Percentiles rank a stretch among this genome's conserved stretches.
Evolutionary conservation across 129 eudicot species (phyloP).

Genomic region (Chrysanthemum seticuspe): DNA sequence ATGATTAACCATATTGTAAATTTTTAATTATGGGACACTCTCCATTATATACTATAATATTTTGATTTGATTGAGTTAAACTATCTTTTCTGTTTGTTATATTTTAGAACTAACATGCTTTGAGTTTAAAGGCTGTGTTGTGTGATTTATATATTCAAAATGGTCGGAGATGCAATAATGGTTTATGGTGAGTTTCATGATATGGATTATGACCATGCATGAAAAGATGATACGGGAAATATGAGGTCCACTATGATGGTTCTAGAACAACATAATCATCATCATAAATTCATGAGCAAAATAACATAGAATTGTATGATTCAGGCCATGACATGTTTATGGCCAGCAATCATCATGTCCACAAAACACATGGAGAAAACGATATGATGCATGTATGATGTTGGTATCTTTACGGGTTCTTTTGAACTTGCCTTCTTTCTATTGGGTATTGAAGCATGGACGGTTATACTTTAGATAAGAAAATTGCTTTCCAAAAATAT

Average conservation of each 20-base stretch:
- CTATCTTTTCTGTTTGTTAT: neutral
- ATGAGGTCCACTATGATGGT: constrained; percentile 36
- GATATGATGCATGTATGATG: constrained; percentile 33
- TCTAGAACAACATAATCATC: constrained; percentile 30
- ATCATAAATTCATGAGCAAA: constrained; percentile 12
- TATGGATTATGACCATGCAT: constrained; percentile 33
- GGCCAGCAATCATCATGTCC: constrained; percentile 40
- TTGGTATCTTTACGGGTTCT: constrained; percentile 26
- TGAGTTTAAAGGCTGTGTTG: neutral
- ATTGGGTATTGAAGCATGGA: constrained; percentile 28
- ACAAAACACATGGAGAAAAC: constrained; percentile 44
- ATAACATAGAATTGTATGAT: constrained; percentile 10
- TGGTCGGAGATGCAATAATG: constrained; percentile 21
- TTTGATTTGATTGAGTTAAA: constrained; percentile 26
- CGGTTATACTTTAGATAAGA: constrained; percentile 26
- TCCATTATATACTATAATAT: constrained; percentile 30
- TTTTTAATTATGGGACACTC: constrained; percentile 36
- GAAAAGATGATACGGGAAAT: constrained; percentile 17
- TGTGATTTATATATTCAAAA: constrained; percentile 8
- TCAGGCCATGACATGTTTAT: constrained; percentile 33
- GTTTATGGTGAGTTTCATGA: constrained; percentile 20
- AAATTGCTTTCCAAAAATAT: constrained; percentile 24
- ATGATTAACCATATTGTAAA: constrained; percentile 76
- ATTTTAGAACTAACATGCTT: neutral
- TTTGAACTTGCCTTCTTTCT: constrained; percentile 27